phyloP scores from a whole-genome alignment of 352 stramenopile genomes.

The Globisporangium paroecandrum region DNA sequence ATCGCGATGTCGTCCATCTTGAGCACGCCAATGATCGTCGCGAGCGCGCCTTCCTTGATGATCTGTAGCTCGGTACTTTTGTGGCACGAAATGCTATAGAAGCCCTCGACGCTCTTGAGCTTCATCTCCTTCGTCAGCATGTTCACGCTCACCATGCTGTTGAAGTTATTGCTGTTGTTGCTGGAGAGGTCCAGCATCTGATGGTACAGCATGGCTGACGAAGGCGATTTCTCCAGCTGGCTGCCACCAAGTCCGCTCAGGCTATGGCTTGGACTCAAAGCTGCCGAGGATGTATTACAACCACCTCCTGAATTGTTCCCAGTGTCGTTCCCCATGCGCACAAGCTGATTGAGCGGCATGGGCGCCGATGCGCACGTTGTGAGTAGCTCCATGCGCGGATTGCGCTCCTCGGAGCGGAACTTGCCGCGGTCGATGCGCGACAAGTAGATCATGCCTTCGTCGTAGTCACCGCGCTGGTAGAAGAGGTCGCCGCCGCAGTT shows the following conservation, averaged over 20 bases:
- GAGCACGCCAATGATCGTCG: constrained; percentile 53
- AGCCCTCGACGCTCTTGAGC: constrained; percentile 65
- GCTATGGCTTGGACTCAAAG: not conserved
- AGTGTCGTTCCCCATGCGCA: constrained; percentile 31
- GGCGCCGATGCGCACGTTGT: constrained; percentile 37
- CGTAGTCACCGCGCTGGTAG: constrained; percentile 81
- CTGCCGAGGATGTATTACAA: not conserved
- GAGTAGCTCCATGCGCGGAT: constrained; percentile 54
- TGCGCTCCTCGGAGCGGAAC: constrained; percentile 52
- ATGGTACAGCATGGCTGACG: constrained; percentile 17
- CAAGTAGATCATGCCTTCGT: constrained; percentile 85
- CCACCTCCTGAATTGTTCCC: not conserved
- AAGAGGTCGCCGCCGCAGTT: constrained; percentile 76
- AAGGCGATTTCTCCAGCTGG: constrained; percentile 8
- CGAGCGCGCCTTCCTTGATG: constrained; percentile 58
- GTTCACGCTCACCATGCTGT: constrained; percentile 18
- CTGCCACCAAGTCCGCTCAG: not conserved
- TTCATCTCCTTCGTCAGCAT: constrained; percentile 66
- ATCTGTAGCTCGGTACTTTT: constrained; percentile 73
- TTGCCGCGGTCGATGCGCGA: constrained; percentile 74
- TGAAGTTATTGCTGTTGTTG: constrained; percentile 4
- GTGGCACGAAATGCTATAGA: constrained; percentile 80
- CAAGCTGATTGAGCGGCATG: constrained; percentile 44
- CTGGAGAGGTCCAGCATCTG: constrained; percentile 26
- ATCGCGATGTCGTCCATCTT: constrained; percentile 70